Percentiles rank a stretch among this genome's conserved stretches.
Conservation (phyloP, 352 stramenopile genomes). For the Globisporangium parvum region DNA sequence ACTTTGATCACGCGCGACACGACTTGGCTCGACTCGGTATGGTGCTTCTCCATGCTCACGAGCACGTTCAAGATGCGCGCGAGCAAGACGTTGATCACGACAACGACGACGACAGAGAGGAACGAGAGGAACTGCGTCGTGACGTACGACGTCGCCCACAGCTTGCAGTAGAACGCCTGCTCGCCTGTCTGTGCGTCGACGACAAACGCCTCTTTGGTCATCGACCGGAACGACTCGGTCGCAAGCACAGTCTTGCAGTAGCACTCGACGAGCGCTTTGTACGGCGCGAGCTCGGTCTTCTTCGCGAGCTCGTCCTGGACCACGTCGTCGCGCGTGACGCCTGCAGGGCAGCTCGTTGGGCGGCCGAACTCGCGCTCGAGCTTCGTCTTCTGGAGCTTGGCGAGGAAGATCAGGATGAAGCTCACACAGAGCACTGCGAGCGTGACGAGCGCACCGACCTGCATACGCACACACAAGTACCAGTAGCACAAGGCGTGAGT, state of each 20-base stretch:
- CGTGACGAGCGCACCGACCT: slow-evolving; percentile 66
- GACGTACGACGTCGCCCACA: slow-evolving; percentile 63
- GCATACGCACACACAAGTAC: no score
- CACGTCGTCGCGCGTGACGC: slow-evolving; percentile 57
- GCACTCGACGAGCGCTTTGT: slow-evolving; percentile 77
- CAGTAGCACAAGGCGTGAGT: no score
- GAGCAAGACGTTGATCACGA: slow-evolving; percentile 63
- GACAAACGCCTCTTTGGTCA: slow-evolving; percentile 54
- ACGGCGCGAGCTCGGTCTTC: slow-evolving; percentile 36
- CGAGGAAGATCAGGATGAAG: slow-evolving; percentile 71
- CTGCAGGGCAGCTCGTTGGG: slow-evolving; percentile 48
- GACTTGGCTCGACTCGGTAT: slow-evolving; percentile 67
- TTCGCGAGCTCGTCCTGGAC: slow-evolving; percentile 66
- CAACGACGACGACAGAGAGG: slow-evolving; percentile 62
- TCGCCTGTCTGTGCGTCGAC: slow-evolving; percentile 26
- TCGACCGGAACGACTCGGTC: slow-evolving; percentile 46
- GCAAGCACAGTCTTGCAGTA: slow-evolving; percentile 62
- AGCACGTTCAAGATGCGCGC: slow-evolving; percentile 60
- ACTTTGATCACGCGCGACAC: slow-evolving; percentile 73
- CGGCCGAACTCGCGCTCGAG: slow-evolving; percentile 65
- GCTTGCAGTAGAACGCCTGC: slow-evolving; percentile 48
- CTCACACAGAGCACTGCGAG: slow-evolving; percentile 63
- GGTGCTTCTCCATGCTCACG: slow-evolving; percentile 70
- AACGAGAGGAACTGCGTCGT: slow-evolving; percentile 61
- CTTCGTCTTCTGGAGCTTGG: slow-evolving; percentile 66